Percentiles rank a stretch among this genome's conserved stretches.
These are phyloP conservation scores for Zygotorulaspora danielsina DNA, from an alignment of 805 yeast species.

Conservation along the genomic window DNA sequence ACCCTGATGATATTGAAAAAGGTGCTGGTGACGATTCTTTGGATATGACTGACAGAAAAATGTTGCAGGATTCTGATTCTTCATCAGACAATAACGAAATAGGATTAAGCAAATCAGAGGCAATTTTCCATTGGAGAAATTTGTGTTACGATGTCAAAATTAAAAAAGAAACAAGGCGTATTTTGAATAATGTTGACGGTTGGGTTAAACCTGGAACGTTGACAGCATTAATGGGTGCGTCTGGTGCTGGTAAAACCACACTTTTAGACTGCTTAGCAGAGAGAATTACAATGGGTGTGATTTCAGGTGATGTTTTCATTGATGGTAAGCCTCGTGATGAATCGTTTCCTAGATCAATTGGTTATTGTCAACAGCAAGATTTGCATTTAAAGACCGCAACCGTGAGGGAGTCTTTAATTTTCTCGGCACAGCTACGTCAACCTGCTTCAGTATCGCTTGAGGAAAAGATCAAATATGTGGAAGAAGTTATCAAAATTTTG, in stretches of 20 bases:
- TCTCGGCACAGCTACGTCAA: conserved; percentile 66
- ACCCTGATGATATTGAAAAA: conserved; percentile 28
- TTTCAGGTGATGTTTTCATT: conserved; percentile 63
- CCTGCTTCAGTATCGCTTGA: conserved; percentile 46
- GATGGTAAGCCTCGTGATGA: conserved; percentile 58
- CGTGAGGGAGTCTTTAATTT: conserved; percentile 66
- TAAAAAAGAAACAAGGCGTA: conserved; percentile 55
- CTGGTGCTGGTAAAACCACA: conserved; percentile 82
- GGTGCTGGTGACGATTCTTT: conserved; percentile 15
- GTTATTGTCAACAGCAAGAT: conserved; percentile 77
- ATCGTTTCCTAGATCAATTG: conserved; percentile 59
- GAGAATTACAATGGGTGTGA: conserved; percentile 65
- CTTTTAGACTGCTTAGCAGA: conserved; percentile 66
- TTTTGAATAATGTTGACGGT: conserved; percentile 65
- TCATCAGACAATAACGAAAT: conserved; percentile 21
- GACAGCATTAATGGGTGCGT: conserved; percentile 74
- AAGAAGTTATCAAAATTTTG: conserved; percentile 55
- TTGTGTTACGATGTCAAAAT: conserved; percentile 66
- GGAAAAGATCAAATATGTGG: conserved; percentile 65
- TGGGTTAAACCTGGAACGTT: conserved; percentile 81
- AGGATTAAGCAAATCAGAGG: conserved; percentile 36
- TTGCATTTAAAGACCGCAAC: conserved; percentile 61
- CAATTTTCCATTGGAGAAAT: conserved; percentile 74
- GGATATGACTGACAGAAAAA: conserved; percentile 21
- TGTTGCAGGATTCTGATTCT: conserved; percentile 24